These are phyloP conservation scores for Sarocladium strictum DNA, from an alignment of 2,329 filamentous ascomycete genomes.

Conservation along the genomic window DNA sequence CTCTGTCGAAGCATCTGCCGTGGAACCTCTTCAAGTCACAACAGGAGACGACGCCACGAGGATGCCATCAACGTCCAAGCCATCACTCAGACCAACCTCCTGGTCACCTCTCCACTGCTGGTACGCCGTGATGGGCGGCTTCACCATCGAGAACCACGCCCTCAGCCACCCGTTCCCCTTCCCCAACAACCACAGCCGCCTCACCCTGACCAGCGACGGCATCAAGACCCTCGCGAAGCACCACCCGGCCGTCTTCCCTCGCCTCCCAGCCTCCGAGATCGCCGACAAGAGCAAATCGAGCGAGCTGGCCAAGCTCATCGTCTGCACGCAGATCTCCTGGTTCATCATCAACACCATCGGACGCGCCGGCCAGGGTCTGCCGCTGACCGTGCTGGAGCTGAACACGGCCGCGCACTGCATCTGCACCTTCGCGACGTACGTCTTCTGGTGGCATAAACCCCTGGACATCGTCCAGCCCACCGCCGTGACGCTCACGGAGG, in stretches of 20 bases:
- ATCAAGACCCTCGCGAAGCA: background rate
- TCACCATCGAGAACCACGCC: background rate
- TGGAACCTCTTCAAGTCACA: background rate
- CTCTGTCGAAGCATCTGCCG: no score
- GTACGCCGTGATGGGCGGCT: slow-evolving; percentile 5
- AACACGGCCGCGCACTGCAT: slow-evolving; percentile 2
- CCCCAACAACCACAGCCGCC: background rate
- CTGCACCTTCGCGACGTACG: background rate
- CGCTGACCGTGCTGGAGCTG: background rate
- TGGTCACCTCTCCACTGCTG: background rate
- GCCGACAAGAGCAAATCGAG: slow-evolving; percentile 2
- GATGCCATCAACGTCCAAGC: background rate
- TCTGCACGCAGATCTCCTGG: slow-evolving; percentile 4
- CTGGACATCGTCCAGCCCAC: background rate
- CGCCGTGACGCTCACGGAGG: background rate
- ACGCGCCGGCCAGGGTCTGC: background rate
- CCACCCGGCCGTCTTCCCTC: background rate
- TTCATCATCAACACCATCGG: slow-evolving; percentile 6
- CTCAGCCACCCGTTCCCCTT: background rate
- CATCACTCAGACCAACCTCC: background rate
- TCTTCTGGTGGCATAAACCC: slow-evolving; percentile 2
- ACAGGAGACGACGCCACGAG: no score
- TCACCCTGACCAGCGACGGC: slow-evolving; percentile 3
- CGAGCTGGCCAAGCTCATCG: slow-evolving; percentile 4
- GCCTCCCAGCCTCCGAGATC: background rate